Percentiles rank a stretch among this genome's conserved stretches.
These are phyloP conservation scores for Grigorovia transvaalensis DNA, from an alignment of 805 yeast species.

Conservation along the genomic window DNA sequence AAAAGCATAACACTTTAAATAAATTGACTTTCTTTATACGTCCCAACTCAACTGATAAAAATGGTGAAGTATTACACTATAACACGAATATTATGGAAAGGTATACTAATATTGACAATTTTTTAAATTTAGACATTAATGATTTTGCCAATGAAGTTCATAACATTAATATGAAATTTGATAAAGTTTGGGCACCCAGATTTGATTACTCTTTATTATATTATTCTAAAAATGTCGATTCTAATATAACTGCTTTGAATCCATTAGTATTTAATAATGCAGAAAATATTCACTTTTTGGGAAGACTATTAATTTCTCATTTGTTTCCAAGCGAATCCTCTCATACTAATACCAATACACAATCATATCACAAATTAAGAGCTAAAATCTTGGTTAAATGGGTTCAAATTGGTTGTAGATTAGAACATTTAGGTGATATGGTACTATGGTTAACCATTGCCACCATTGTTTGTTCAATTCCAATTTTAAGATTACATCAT, in stretches of 20 bases:
- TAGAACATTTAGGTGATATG: slow-evolving; percentile 82
- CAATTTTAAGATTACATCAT: slow-evolving; percentile 59
- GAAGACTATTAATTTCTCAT: slow-evolving; percentile 60
- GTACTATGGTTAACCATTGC: slow-evolving; percentile 91
- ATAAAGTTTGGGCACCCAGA: slow-evolving; percentile 66
- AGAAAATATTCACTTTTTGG: slow-evolving; percentile 64
- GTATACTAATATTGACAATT: slow-evolving; percentile 32
- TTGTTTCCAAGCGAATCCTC: slow-evolving; percentile 33
- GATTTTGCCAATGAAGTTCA: slow-evolving; percentile 55
- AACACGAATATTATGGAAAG: slow-evolving; percentile 7
- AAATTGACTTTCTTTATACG: slow-evolving; percentile 4
- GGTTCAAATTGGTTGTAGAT: slow-evolving; percentile 71
- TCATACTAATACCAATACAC: not conserved
- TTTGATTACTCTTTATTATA: slow-evolving; percentile 67
- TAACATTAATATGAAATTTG: slow-evolving; percentile 55
- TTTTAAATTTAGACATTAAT: slow-evolving; percentile 44
- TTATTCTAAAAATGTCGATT: slow-evolving; percentile 31
- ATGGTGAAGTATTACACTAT: not conserved
- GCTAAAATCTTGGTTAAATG: slow-evolving; percentile 67
- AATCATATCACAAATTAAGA: slow-evolving; percentile 28
- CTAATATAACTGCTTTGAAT: slow-evolving; percentile 36
- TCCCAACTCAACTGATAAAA: slow-evolving; percentile 1
- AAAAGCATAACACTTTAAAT: slow-evolving; percentile 38
- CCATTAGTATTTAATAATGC: slow-evolving; percentile 69
- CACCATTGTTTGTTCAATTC: slow-evolving; percentile 69